Evolutionary conservation across 106 monocot species (phyloP).

Genomic region (Vanilla planifolia): DNA sequence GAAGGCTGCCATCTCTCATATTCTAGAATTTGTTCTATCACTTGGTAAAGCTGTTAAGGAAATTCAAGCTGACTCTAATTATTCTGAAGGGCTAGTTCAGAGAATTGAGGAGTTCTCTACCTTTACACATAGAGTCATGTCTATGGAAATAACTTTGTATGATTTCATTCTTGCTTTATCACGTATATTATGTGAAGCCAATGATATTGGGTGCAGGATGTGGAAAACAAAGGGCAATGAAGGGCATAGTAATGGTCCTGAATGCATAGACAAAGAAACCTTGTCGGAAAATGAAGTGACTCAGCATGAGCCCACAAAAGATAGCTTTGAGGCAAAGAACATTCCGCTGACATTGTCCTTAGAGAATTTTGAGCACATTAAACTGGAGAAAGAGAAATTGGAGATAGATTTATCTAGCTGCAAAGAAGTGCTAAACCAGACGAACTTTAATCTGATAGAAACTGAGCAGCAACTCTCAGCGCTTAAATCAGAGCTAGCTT

Average conservation of each 20-base stretch:
- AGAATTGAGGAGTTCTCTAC: constrained; percentile 8
- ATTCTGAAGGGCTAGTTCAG: neutral
- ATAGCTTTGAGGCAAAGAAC: too few relatives aligned
- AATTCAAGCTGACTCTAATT: neutral
- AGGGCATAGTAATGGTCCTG: constrained; percentile 5
- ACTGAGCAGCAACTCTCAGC: constrained; percentile 30
- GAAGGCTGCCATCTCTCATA: constrained; percentile 43
- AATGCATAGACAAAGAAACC: constrained; percentile 19
- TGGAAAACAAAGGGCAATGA: neutral
- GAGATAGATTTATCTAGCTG: neutral
- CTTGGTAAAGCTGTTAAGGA: constrained; percentile 33
- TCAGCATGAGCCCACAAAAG: neutral
- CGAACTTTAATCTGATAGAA: neutral
- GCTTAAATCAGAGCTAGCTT: constrained; percentile 42
- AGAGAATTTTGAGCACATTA: constrained; percentile 61
- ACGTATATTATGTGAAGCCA: neutral
- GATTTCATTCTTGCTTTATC: constrained; percentile 15
- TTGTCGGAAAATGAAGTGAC: constrained; percentile 12
- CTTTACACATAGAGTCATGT: neutral
- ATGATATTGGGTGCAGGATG: neutral
- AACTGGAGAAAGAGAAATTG: constrained; percentile 42
- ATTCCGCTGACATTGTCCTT: neutral
- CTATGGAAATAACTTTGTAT: constrained; percentile 3
- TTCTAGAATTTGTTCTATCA: constrained; percentile 41
- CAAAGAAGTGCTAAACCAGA: constrained; percentile 29